Evolutionary conservation across 352 stramenopile species (phyloP).

Genomic region (Phytophthora colocasiae): DNA sequence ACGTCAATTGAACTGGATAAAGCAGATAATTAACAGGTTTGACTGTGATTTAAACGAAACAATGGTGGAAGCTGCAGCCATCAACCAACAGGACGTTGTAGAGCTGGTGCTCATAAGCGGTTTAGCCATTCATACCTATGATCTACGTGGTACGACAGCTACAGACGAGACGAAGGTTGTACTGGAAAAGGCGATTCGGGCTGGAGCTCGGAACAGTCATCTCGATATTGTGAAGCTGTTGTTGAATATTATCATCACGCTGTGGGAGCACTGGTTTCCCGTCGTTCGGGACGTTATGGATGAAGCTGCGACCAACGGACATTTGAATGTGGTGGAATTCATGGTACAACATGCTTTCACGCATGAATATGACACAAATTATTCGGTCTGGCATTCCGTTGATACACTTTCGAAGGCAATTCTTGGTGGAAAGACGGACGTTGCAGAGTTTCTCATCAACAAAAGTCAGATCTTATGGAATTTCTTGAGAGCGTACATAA

Average conservation of each 20-base stretch:
- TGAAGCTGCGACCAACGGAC: conserved; percentile 19
- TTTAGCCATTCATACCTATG: no score
- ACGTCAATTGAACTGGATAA: background rate
- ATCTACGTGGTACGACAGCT: no score
- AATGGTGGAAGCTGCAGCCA: no score
- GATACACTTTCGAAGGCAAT: background rate
- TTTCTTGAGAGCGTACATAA: background rate
- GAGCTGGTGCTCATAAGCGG: no score
- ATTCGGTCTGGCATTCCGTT: background rate
- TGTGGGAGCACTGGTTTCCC: no score
- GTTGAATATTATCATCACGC: no score
- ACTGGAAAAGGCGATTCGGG: no score
- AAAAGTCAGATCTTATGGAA: background rate
- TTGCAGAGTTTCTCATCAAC: conserved; percentile 1
- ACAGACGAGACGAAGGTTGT: no score
- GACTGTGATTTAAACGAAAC: background rate
- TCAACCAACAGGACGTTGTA: no score
- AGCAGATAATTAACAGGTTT: background rate
- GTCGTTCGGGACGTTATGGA: background rate
- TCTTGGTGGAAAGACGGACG: conserved; percentile 34
- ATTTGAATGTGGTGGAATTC: conserved; percentile 8
- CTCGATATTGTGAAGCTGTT: no score
- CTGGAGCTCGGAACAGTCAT: no score
- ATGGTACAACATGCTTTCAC: conserved; percentile 1
- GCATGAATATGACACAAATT: background rate